phyloP scores from a whole-genome alignment of 129 eudicot genomes.

The Gnaphalium uliginosum region DNA sequence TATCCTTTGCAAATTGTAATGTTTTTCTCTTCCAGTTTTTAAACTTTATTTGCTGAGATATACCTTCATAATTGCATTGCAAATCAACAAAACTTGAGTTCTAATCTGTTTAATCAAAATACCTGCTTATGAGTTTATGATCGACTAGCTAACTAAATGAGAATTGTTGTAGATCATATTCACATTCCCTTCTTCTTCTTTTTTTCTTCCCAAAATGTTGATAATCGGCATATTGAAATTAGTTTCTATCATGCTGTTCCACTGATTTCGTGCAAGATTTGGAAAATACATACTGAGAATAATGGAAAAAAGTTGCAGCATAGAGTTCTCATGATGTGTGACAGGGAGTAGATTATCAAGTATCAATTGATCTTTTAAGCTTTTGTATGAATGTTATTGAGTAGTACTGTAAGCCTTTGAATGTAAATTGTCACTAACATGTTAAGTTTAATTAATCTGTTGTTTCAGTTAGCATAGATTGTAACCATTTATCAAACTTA shows the following conservation, averaged over 20 bases:
- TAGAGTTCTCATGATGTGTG: not conserved
- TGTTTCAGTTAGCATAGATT: constrained; percentile 10
- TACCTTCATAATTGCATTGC: not conserved
- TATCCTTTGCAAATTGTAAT: constrained; percentile 1
- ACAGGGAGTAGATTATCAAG: not conserved
- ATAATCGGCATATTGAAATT: not conserved
- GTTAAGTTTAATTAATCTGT: constrained; percentile 2
- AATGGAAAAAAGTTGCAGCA: not conserved
- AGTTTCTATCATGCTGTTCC: not conserved
- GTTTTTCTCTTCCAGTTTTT: not conserved
- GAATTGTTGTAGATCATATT: not conserved
- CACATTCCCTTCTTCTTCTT: too few species aligned
- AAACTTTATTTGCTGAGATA: constrained; percentile 4
- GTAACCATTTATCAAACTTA: not conserved
- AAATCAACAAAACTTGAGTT: not conserved
- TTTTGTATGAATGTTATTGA: not conserved
- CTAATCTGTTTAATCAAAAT: not conserved
- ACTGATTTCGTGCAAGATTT: too few species aligned
- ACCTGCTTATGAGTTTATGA: not conserved
- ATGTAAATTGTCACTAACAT: not conserved
- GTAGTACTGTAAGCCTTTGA: too few species aligned
- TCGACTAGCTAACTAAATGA: not conserved
- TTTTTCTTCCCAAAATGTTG: not conserved
- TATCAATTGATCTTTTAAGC: not conserved
- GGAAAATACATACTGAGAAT: too few species aligned